A percentile compares a stretch with the other conserved stretches of the same genome.
Conservation (phyloP, 2,329 filamentous ascomycete species). For the Trichophyton verrucosum region DNA sequence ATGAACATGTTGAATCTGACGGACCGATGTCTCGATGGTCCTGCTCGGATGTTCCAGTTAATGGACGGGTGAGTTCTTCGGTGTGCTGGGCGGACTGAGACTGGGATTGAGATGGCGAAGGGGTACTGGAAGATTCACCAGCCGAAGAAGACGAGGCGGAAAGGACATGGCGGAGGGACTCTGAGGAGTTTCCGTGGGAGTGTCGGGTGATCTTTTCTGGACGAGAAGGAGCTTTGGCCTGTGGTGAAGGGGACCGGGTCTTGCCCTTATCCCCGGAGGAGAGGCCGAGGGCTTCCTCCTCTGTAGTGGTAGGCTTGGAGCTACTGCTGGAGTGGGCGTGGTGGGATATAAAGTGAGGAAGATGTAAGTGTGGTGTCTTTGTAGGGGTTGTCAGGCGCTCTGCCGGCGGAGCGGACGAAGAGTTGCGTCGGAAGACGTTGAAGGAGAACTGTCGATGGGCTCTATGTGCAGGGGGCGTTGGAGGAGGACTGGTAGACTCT, state of each 20-base stretch:
- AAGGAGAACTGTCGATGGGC: constrained; percentile 81
- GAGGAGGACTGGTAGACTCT: constrained; percentile 3
- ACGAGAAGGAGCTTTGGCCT: neutral
- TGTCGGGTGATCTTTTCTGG: neutral
- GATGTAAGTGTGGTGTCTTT: constrained; percentile 1
- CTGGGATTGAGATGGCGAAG: neutral
- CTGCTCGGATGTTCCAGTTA: neutral
- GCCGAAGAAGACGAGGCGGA: neutral
- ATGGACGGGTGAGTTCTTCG: neutral
- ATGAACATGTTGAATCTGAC: neutral
- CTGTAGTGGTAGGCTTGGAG: constrained; percentile 29
- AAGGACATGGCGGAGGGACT: constrained; percentile 1
- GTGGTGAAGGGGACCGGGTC: constrained; percentile 15
- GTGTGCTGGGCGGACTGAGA: neutral
- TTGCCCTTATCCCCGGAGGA: constrained; percentile 54
- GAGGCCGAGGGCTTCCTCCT: constrained; percentile 71
- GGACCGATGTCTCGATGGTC: neutral
- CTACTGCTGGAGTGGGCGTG: constrained; percentile 14
- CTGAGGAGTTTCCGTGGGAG: neutral
- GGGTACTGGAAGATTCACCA: neutral
- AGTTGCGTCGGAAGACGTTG: constrained; percentile 57
- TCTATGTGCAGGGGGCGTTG: neutral
- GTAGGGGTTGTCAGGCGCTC: neutral
- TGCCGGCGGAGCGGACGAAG: constrained; percentile 10
- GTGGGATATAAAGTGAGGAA: constrained; percentile 6